A percentile compares a stretch with the other conserved stretches of the same genome.
phyloP scores from a whole-genome alignment of 208 protist species.

The Zelonia costaricensis region DNA sequence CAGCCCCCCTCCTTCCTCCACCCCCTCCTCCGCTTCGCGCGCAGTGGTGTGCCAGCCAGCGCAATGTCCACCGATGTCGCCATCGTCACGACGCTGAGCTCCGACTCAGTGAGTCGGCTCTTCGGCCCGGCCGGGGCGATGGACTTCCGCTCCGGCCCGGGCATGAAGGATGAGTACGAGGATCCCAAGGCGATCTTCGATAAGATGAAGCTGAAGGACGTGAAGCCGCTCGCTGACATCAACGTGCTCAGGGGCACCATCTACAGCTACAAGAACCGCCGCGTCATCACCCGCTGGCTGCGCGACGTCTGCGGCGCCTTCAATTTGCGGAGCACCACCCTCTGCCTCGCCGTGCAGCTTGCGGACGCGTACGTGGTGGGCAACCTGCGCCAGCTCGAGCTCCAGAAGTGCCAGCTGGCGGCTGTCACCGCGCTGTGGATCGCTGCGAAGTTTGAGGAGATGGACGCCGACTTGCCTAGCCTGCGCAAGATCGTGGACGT shows the following conservation, averaged over 20 bases:
- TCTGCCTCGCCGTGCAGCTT: constrained; percentile 85
- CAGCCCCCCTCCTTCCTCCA: no score
- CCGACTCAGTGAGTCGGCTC: constrained; percentile 58
- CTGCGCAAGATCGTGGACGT: constrained; percentile 75
- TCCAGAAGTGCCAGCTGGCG: constrained; percentile 78
- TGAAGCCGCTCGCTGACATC: constrained; percentile 64
- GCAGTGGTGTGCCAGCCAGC: background rate
- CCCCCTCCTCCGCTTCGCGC: no score
- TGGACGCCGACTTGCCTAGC: constrained; percentile 63
- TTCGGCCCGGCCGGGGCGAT: constrained; percentile 68
- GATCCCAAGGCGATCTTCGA: constrained; percentile 62
- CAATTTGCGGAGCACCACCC: constrained; percentile 73
- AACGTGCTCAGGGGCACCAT: constrained; percentile 74
- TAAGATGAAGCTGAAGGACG: constrained; percentile 69
- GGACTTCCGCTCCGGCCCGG: constrained; percentile 77
- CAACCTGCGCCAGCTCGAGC: constrained; percentile 53
- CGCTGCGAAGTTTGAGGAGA: constrained; percentile 86
- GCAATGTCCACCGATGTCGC: constrained; percentile 30
- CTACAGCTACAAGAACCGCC: constrained; percentile 84
- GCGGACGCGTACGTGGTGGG: constrained; percentile 68
- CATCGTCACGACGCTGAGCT: constrained; percentile 67
- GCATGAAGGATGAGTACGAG: constrained; percentile 50
- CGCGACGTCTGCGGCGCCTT: constrained; percentile 81
- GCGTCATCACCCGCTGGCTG: constrained; percentile 81
- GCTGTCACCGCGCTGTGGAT: constrained; percentile 80